Evolutionary conservation across 2,329 filamentous ascomycete genomes (phyloP), one percentile per base, ranked within the genome.

Genomic region (Penicillium brevicompactum): DNA sequence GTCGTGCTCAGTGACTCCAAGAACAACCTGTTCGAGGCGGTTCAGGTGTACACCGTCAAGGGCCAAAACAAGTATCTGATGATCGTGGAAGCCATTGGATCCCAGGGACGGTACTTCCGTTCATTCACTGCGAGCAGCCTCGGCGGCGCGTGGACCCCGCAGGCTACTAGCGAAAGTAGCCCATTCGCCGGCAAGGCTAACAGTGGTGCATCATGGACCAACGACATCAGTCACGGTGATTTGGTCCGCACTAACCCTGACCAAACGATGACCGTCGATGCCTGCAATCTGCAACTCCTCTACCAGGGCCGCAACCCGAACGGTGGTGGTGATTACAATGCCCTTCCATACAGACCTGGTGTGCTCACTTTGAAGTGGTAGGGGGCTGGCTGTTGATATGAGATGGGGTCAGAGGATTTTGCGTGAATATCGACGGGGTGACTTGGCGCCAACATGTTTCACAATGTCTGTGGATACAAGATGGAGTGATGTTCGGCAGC

Each of bases 111-210:
- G 3, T 88, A 83, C 71, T 88, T 88, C 80, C 84, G 85, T 54
- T 87, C 84, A 0, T 88, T 84, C 75, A 87, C 84, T 0, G 81
- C 86, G 11, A 78, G 74, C 41, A 82, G 75, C 62, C 76, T 88
- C 6, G 66, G 67, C 32, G 86, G 85, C 5, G 48, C 68, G 4
- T 88, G 86, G 85, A 85, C 82, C 0, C 59, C 78, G 8, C 80
- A 87, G 63, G 82, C 85, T 3, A 74, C 75, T 1, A 78, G 63
- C 16, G 85, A 88, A 74, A 70, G 64, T 60, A 74, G 70, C 11
- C 84, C 86, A 0, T 88, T 88, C 55, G 85, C 85, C 11, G 83
- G 86, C 63, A 85, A 85, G 74, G 82, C 79, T 24, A 88, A 88
- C 73, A 86, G 80, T 49, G 85, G 82, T 40, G 84, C 83, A 1